Evolutionary conservation across 192 early-diverging fungal genomes (phyloP), one percentile per base, ranked within the genome.

Genomic region (Spizellomyces punctatus): DNA sequence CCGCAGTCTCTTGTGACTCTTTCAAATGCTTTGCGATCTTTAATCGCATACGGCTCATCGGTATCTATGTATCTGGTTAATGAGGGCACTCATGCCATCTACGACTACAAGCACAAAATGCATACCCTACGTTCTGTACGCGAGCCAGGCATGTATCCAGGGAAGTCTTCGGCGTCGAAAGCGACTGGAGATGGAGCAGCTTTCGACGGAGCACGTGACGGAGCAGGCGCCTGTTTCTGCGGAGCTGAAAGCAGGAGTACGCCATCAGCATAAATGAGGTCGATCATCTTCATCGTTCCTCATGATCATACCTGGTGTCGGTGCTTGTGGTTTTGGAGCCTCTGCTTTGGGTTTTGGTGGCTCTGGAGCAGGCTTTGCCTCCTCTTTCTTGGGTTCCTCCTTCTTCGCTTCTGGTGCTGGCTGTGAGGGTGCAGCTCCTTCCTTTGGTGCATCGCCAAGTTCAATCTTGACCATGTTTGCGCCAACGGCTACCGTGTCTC

Each of bases 31-130:
- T 91, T 54, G 97, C 86, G 64, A 99, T 99, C 63, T 90, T 89
- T 78, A 90, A 79, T 44, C 97, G 92, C 97, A 99, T 99, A 67
- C 96, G 91, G 86, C 88, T 95, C 97, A 99, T 99, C 83, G 16
- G 16, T 36, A 36, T 36, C 27, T 36, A 36, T 36, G 27, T 36
- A 36, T 36, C 27, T 3, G 1, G 27, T 36, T 36, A 36, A 36
- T 36, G 27, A 36, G 0, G 27, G 27, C 1, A 36, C 1, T 3
- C 27, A 36, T 3, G 3, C 27, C 27, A 36, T 36, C 27, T 36
- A n/a, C 27, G 27, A 36, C 27, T 3, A 36, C 27, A 36, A 36
- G 27, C 3, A 36, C 27, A 36, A 36, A 36, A 3, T 36, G 8
- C 27, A 36, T 57, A 76, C 75, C 36, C 75, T 22, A 41, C 75